Evolutionary conservation across 805 yeast species (phyloP).

Genomic region (Wickerhamiella hasegawae): DNA sequence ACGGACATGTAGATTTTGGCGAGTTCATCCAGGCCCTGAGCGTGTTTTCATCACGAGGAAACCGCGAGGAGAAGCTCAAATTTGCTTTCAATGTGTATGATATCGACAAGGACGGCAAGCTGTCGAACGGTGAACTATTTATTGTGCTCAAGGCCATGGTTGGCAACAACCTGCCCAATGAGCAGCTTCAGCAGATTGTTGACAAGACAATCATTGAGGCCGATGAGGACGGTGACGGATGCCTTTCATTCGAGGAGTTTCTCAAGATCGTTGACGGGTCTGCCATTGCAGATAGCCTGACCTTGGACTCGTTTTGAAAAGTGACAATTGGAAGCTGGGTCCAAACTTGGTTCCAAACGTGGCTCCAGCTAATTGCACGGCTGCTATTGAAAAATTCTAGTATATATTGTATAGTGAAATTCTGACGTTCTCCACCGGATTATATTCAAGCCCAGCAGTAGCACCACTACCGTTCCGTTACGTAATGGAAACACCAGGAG

Average conservation of each 20-base stretch:
- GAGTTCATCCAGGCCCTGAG: slow-evolving; percentile 81
- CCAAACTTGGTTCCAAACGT: too few species aligned
- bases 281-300: slow-evolving; percentile 23
- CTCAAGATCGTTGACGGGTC: slow-evolving; percentile 29
- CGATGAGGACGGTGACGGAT: slow-evolving; percentile 77
- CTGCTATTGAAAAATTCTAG: too few species aligned
- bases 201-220: slow-evolving; percentile 92
- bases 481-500: too few species aligned
- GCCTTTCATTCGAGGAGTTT: slow-evolving; percentile 75
- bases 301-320: slow-evolving; percentile 21
- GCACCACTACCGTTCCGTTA: too few species aligned
- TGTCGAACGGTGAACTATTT: slow-evolving; percentile 88
- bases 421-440: too few species aligned
- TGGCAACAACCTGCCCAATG: slow-evolving; percentile 72
- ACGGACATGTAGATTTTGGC: slow-evolving; percentile 88
- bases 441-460: too few species aligned
- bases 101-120: slow-evolving; percentile 86
- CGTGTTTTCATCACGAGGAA: slow-evolving; percentile 73
- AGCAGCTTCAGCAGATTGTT: slow-evolving; percentile 88
- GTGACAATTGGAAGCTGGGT: neutral
- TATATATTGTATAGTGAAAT: too few species aligned
- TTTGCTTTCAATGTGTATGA: slow-evolving; percentile 93
- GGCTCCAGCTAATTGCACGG: too few species aligned
- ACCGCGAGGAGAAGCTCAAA: slow-evolving; percentile 60
- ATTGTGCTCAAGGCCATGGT: slow-evolving; percentile 94